These are phyloP conservation scores for Monosporozyma siamensis DNA, from an alignment of 805 yeast species.

Conservation along the genomic window DNA sequence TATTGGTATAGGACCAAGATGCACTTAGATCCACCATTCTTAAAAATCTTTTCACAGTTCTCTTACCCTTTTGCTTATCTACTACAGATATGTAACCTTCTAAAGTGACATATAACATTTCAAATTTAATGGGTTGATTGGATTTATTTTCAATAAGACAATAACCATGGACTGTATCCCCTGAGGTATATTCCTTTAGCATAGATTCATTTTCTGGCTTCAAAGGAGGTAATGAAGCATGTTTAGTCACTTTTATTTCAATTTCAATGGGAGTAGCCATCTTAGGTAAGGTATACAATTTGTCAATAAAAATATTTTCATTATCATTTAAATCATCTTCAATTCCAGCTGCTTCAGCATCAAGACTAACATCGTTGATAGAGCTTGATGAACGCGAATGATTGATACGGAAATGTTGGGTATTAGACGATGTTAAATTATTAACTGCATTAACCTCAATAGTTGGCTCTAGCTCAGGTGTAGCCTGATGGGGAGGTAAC, in stretches of 20 bases:
- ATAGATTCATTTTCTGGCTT: conserved; percentile 37
- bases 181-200: conserved; percentile 51
- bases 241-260: conserved; percentile 43
- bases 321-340: conserved; percentile 29
- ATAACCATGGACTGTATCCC: conserved; percentile 58
- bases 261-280: conserved; percentile 35
- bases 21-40: conserved; percentile 56
- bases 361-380: conserved; percentile 16
- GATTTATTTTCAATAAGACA: conserved; percentile 42
- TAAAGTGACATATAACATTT: conserved; percentile 47
- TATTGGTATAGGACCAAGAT: conserved; percentile 41
- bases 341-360: conserved; percentile 15
- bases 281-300: conserved; percentile 41
- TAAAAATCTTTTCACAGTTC: conserved; percentile 39
- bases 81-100: conserved; percentile 35
- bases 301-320: conserved; percentile 44
- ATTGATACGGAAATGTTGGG: neutral
- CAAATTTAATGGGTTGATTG: conserved; percentile 42
- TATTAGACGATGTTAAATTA: neutral
- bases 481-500: too few species aligned
- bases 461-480: too few species aligned
- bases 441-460: neutral
- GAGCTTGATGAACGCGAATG: neutral
- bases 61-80: conserved; percentile 27
- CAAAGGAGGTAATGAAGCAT: conserved; percentile 38